Conservation (phyloP, 2,329 filamentous ascomycete genomes). For the Dactylella cylindrospora region DNA sequence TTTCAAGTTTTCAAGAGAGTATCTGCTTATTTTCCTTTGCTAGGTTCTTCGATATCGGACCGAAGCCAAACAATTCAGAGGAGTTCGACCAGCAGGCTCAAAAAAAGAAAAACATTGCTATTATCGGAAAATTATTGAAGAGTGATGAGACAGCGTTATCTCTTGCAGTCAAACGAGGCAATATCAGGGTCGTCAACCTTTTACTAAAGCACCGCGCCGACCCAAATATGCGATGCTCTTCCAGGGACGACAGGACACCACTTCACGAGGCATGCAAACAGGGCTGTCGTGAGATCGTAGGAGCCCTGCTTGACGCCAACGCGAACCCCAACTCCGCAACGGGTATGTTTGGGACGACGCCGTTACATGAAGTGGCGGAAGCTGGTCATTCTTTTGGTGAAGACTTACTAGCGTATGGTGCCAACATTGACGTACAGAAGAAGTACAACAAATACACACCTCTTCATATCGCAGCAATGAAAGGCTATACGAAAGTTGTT, state of each 20-base stretch:
- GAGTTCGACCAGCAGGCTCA: not conserved
- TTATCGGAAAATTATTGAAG: constrained; percentile 1
- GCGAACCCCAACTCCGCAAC: constrained; percentile 3
- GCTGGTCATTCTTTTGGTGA: not conserved
- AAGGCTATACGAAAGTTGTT: not conserved
- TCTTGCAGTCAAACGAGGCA: constrained; percentile 9
- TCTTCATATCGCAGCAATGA: constrained; percentile 13
- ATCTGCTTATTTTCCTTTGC: not conserved
- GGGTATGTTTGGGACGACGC: not conserved
- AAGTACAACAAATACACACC: constrained; percentile 4
- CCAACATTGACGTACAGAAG: constrained; percentile 11
- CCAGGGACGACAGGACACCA: constrained; percentile 3
- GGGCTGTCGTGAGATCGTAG: not conserved
- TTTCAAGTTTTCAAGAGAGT: no score
- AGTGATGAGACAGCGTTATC: constrained; percentile 15
- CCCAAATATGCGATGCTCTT: constrained; percentile 13
- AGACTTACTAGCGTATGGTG: not conserved
- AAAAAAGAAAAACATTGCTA: not conserved
- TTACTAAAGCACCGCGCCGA: constrained; percentile 13
- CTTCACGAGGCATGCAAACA: constrained; percentile 18
- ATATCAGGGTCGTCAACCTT: not conserved
- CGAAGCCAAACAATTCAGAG: not conserved
- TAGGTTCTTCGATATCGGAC: constrained; percentile 1
- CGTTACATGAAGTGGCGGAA: constrained; percentile 13
- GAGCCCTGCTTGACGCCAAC: not conserved